Conservation (phyloP, 2,329 filamentous ascomycete species). For the Mycosphaerelloides madeirae region DNA sequence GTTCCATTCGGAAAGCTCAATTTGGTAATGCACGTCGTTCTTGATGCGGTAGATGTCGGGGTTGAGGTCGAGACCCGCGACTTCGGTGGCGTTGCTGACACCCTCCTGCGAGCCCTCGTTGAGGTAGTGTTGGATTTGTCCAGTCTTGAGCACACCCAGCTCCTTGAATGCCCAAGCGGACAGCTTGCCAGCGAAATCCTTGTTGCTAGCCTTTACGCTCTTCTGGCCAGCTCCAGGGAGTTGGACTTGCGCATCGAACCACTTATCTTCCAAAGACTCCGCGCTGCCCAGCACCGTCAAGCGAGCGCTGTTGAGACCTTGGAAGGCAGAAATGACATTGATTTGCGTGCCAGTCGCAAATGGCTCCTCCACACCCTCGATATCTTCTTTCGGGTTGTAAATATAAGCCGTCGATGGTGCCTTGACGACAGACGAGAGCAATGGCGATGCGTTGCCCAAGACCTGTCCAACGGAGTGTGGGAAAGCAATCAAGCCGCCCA, state of each 20-base stretch:
- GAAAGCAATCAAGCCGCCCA: constrained; percentile 69
- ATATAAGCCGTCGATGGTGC: constrained; percentile 83
- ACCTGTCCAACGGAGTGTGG: constrained; percentile 76
- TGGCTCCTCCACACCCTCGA: constrained; percentile 66
- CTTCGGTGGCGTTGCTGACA: constrained; percentile 31
- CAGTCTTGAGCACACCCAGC: constrained; percentile 80
- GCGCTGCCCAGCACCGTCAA: constrained; percentile 79
- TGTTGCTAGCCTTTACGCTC: constrained; percentile 66
- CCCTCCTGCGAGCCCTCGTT: constrained; percentile 48
- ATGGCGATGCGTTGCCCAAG: constrained; percentile 68
- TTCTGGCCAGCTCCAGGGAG: constrained; percentile 46
- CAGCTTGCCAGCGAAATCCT: constrained; percentile 76
- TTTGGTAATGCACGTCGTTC: constrained; percentile 84
- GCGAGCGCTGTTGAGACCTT: constrained; percentile 89
- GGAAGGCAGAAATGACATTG: constrained; percentile 73
- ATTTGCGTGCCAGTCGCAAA: constrained; percentile 83
- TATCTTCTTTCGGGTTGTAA: constrained; percentile 88
- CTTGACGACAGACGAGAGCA: constrained; percentile 75
- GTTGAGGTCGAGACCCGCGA: constrained; percentile 55
- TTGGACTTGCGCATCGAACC: constrained; percentile 78
- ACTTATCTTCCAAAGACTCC: constrained; percentile 82
- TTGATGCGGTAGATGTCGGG: constrained; percentile 91
- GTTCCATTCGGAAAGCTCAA: constrained; percentile 81
- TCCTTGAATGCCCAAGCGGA: constrained; percentile 98
- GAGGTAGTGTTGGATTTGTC: constrained; percentile 72